phyloP scores from a whole-genome alignment of 306 rosid genomes.

The Dalbergia cultrata region DNA sequence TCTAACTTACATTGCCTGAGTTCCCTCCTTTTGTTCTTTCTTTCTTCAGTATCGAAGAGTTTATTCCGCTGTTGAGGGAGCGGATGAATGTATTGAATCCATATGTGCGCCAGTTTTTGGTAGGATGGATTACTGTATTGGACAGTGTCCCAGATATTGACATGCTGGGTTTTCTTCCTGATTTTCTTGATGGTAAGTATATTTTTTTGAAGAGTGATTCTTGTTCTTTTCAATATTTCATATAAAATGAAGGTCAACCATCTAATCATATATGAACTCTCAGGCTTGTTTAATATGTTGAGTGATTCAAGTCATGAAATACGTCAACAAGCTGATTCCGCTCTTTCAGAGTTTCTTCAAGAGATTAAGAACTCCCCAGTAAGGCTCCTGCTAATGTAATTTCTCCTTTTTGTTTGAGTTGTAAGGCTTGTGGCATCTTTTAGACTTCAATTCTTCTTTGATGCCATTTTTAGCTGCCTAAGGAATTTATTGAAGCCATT shows the following conservation, averaged over 20 bases:
- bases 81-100: conserved; percentile 99
- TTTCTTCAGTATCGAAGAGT: conserved; percentile 87
- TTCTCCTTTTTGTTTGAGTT: conserved; percentile 37
- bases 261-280: conserved; percentile 46
- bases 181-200: conserved; percentile 83
- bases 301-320: conserved; percentile 98
- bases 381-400: conserved; percentile 59
- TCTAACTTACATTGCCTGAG: conserved; percentile 31
- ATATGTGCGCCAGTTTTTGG: conserved; percentile 98
- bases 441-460: conserved; percentile 20
- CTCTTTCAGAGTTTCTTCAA: conserved; percentile 98
- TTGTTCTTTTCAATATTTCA: conserved; percentile 20
- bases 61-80: conserved; percentile 97
- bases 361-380: conserved; percentile 99
- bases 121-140: conserved; percentile 99
- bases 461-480: conserved; percentile 22
- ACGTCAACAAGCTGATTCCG: conserved; percentile 99
- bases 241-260: conserved; percentile 39
- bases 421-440: conserved; percentile 58
- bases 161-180: conserved; percentile 98
- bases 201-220: conserved; percentile 13
- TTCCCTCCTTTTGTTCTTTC: conserved; percentile 40
- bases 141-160: conserved; percentile 99
- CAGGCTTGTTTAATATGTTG: conserved; percentile 98
- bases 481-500: conserved; percentile 33